Evolutionary conservation across 768 basidiomycete species (phyloP), one percentile per base, ranked within the genome.

Genomic region (Suillus hirtellus): DNA sequence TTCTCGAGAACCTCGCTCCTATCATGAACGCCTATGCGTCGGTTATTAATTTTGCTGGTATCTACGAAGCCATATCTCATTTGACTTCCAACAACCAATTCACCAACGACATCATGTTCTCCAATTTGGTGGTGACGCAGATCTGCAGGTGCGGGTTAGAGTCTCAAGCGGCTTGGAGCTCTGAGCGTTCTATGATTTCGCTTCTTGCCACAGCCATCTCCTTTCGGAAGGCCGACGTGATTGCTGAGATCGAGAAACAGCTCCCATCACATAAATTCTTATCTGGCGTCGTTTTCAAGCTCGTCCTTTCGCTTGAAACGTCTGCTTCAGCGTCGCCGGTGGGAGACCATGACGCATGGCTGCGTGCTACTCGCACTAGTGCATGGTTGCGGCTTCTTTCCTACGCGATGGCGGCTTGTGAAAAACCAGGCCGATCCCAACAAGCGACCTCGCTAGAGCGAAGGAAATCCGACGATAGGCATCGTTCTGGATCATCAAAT

Each of bases 301-400:
- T 93, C 9, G 77, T 80, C 10, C 68, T 89, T 55, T 71, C 75
- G 1, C 74, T 92, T 68, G 82, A 83, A 68, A 86, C 85, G 0
- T 69, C 78, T 1, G 80, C 84, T 35, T 69, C 84, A 56, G 71
- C 75, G 15, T 71, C 76, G 7, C 78, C 81, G 58, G 79, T 75
- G 7, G 73, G 78, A 21, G 77, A 75, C 67, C 71, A 77, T 3
- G 83, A 86, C 55, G 63, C 77, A 15, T 79, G 78, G 74, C 83
- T 82, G 64, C 81, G 81, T n/a, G 75, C 76, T 1, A 74, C 79
- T 10, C 74, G 84, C 55, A 72, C 78, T 10, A 77, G 77, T 37
- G 82, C 82, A 11, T 92, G 89, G 89, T 69, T 86, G 34, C 86
- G 88, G 14, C 74, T 93, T 19, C 72, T 91, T 35, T 77, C 82